Conservation (phyloP, 2,329 filamentous ascomycete species). For the Myriosclerotinia duriaeana region DNA sequence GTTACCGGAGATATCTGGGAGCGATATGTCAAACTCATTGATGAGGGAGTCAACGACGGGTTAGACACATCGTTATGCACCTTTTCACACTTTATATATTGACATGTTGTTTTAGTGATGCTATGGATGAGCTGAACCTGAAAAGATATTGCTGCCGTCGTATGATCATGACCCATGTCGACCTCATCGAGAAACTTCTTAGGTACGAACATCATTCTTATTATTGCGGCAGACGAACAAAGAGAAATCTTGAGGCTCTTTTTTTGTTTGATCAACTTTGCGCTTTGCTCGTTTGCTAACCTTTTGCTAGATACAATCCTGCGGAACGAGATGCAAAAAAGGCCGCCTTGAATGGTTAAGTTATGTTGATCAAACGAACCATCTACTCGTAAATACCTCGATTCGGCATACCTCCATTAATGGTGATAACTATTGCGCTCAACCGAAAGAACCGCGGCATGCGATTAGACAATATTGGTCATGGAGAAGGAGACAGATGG, state of each 20-base stretch:
- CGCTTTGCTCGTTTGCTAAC: slow-evolving; percentile 27
- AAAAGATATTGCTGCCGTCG: slow-evolving; percentile 97
- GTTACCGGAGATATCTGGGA: slow-evolving; percentile 98
- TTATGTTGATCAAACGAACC: slow-evolving; percentile 26
- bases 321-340: slow-evolving; percentile 49
- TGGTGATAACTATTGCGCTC: background rate
- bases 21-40: slow-evolving; percentile 84
- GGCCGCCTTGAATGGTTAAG: slow-evolving; percentile 35
- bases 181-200: slow-evolving; percentile 96
- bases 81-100: slow-evolving; percentile 21
- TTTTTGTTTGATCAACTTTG: slow-evolving; percentile 17
- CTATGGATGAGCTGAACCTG: slow-evolving; percentile 91
- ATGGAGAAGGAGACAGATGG: background rate
- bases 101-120: slow-evolving; percentile 62
- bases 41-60: slow-evolving; percentile 74
- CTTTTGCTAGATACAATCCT: slow-evolving; percentile 47
- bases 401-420: background rate
- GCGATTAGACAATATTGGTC: slow-evolving; percentile 9
- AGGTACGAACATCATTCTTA: slow-evolving; percentile 57
- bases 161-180: slow-evolving; percentile 99
- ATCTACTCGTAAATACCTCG: slow-evolving; percentile 21
- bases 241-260: background rate
- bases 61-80: slow-evolving; percentile 46
- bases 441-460: slow-evolving; percentile 2
- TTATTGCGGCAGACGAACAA: background rate